A percentile compares a stretch with the other conserved stretches of the same genome.
phyloP scores from a whole-genome alignment of 2,329 filamentous ascomycete species.

The Beauveria caledonica region DNA sequence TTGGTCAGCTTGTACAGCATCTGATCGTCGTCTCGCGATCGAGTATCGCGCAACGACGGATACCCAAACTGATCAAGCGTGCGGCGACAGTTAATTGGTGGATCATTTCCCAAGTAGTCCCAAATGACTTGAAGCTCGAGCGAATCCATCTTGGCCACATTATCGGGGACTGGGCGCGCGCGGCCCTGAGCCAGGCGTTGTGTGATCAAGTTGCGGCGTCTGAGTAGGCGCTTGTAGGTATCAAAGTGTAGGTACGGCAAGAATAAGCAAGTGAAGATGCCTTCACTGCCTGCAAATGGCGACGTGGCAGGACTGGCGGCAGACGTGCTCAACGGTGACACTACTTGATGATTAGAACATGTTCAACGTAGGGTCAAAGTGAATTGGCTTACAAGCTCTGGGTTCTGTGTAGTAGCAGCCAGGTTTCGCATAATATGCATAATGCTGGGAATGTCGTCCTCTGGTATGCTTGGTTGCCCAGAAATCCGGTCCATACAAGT shows the following conservation, averaged over 20 bases:
- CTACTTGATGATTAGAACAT: conserved; percentile 15
- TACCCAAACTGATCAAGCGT: conserved; percentile 59
- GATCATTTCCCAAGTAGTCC: conserved; percentile 53
- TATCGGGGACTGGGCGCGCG: conserved; percentile 45
- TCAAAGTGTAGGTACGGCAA: conserved; percentile 58
- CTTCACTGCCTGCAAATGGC: conserved; percentile 18
- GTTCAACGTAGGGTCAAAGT: too few relatives aligned
- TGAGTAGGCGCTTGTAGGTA: conserved; percentile 49
- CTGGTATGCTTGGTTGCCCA: conserved; percentile 41
- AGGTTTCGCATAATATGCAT: conserved; percentile 41
- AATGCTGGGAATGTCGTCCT: conserved; percentile 40
- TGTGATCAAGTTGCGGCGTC: conserved; percentile 46
- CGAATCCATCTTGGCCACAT: conserved; percentile 45
- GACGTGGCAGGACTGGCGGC: conserved; percentile 23
- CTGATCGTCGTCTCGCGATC: conserved; percentile 55
- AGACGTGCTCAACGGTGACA: conserved; percentile 28
- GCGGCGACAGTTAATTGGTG: conserved; percentile 51
- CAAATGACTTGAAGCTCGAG: conserved; percentile 53
- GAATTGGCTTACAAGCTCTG: conserved; percentile 22
- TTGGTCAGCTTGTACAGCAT: conserved; percentile 61
- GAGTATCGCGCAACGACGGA: conserved; percentile 51
- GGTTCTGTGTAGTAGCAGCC: conserved; percentile 38
- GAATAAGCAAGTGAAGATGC: conserved; percentile 40
- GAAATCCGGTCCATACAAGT: conserved; percentile 38
- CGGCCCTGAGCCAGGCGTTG: conserved; percentile 45